A percentile compares a stretch with the other conserved stretches of the same genome.
Evolutionary conservation across 1,284 basidiomycete species (phyloP).

Genomic region (Paramarasmius palmivorus): DNA sequence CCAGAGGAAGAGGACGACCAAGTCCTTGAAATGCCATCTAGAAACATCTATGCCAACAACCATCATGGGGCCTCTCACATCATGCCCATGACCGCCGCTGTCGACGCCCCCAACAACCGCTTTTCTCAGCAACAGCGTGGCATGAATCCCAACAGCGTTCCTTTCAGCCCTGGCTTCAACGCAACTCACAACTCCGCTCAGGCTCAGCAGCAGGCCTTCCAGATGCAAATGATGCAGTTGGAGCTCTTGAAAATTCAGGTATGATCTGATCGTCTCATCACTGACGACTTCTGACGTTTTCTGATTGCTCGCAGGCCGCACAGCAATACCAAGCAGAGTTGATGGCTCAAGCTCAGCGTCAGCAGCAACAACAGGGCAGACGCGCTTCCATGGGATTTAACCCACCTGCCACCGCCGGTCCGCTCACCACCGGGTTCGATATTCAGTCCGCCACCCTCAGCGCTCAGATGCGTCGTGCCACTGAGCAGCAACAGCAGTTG

Average conservation of each 20-base stretch:
- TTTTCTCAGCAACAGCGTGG: slow-evolving; percentile 58
- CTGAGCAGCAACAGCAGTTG: slow-evolving; percentile 54
- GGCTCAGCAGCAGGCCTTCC: slow-evolving; percentile 53
- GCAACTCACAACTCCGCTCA: slow-evolving; percentile 30
- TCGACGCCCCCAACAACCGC: slow-evolving; percentile 63
- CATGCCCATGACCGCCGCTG: slow-evolving; percentile 65
- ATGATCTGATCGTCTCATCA: slow-evolving; percentile 22
- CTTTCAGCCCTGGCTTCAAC: slow-evolving; percentile 50
- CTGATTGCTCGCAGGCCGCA: slow-evolving; percentile 38
- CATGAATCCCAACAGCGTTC: slow-evolving; percentile 58
- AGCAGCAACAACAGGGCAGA: slow-evolving; percentile 41
- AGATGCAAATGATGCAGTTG: slow-evolving; percentile 81
- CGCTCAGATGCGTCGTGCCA: slow-evolving; percentile 61
- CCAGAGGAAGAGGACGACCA: slow-evolving; percentile 59
- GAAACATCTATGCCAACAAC: slow-evolving; percentile 38
- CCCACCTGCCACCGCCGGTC: slow-evolving; percentile 69
- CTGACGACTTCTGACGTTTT: slow-evolving; percentile 11
- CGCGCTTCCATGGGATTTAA: slow-evolving; percentile 51
- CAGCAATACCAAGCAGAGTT: slow-evolving; percentile 50
- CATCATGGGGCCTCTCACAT: slow-evolving; percentile 37
- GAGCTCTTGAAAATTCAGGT: slow-evolving; percentile 81
- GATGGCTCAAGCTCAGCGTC: slow-evolving; percentile 44
- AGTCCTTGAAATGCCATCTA: slow-evolving; percentile 53
- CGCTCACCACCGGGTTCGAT: slow-evolving; percentile 64
- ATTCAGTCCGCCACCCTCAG: slow-evolving; percentile 50